phyloP scores from a whole-genome alignment of 768 basidiomycete species.

The Tulasnella calospora region DNA sequence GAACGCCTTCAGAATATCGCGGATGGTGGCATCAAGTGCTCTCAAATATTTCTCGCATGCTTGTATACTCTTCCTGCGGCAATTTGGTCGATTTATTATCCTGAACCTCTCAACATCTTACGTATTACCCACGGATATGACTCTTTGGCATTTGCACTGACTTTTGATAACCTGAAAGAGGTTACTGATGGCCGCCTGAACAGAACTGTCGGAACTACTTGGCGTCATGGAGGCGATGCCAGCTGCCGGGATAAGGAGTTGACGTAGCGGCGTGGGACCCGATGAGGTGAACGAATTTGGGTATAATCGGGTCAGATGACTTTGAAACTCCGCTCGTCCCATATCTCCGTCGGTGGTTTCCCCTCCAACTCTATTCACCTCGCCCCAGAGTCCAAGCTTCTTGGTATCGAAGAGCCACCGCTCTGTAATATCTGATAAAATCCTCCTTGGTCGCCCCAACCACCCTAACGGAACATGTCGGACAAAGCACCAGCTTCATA shows the following conservation, averaged over 20 bases:
- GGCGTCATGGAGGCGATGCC: not conserved
- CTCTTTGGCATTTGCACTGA: no score
- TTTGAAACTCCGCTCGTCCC: not conserved
- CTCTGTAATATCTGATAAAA: not conserved
- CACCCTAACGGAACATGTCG: not conserved
- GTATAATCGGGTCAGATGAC: not conserved
- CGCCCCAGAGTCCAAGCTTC: not conserved
- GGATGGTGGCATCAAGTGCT: not conserved
- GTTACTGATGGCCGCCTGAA: no score
- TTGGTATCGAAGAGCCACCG: not conserved
- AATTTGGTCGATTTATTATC: no score
- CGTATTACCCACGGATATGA: no score
- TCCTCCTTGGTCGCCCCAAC: not conserved
- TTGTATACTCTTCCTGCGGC: not conserved
- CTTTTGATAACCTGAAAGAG: no score
- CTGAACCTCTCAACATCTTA: no score
- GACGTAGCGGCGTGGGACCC: not conserved
- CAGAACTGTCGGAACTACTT: no score
- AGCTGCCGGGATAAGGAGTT: not conserved
- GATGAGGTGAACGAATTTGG: not conserved
- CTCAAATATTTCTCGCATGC: not conserved
- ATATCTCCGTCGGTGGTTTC: not conserved
- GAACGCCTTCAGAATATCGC: not conserved
- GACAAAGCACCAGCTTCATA: constrained; percentile 39
- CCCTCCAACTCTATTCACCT: not conserved